Evolutionary conservation across 371 early-diverging fungal species (phyloP).

Genomic region (Neoconidiobolus thromboides): DNA sequence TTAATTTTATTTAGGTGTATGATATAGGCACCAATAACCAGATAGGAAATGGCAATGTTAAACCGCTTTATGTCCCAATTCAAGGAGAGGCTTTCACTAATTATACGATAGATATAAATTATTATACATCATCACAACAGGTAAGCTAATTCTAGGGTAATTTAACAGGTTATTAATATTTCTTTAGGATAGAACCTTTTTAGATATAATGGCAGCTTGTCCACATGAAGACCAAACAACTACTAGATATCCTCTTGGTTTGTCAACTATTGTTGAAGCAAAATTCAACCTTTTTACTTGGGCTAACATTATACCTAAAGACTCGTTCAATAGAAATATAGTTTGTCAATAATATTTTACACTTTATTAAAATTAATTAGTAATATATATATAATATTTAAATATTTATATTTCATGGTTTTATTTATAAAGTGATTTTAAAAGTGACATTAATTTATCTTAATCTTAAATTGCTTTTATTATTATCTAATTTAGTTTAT

Average conservation of each 20-base stretch:
- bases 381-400: too few species aligned
- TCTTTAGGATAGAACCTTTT: background rate
- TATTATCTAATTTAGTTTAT: too few species aligned
- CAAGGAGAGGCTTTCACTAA: background rate
- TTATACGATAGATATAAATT: background rate
- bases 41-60: background rate
- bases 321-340: too few species aligned
- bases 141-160: background rate
- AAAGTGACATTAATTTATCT: too few species aligned
- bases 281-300: background rate
- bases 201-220: constrained; percentile 1
- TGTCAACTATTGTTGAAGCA: background rate
- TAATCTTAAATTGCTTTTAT: too few species aligned
- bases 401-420: too few species aligned
- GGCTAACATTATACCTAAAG: background rate
- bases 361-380: too few species aligned
- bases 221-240: background rate
- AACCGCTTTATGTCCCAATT: background rate
- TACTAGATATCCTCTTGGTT: background rate
- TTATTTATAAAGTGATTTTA: too few species aligned
- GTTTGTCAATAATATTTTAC: too few species aligned
- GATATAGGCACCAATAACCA: background rate
- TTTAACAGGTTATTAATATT: background rate
- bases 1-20: background rate
- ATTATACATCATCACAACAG: background rate